Base-by-base conservation (phyloP, 164 flowering plant genomes). In the Annona squamosa region DNA sequence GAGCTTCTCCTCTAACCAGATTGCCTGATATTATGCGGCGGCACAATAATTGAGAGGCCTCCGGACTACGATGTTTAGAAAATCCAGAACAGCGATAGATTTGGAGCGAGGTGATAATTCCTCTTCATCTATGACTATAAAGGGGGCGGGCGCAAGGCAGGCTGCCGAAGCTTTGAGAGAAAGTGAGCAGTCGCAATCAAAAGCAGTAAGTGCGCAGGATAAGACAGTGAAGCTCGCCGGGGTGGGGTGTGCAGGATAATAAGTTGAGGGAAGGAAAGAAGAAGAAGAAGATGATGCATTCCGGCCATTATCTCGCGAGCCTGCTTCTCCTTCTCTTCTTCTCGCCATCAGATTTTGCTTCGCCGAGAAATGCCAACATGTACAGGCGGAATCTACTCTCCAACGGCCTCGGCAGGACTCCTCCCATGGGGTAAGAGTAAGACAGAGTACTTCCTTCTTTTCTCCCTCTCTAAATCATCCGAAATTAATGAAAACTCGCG, bases 361-460 rank as follows among this genome's bases (percentile, higher is more conserved):
- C 46, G 46, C 43, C 68, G 1, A 63, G 47, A 46, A 46, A 26
- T 1, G 65, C 57, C 17, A 65, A 13, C 26, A 65, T 48, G 16
- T 1, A 46, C 46, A 48, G 78, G 46, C 74, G 78, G 71, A 78
- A 69, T 63, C 74, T 82, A 52, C 65, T 80, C 19, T 70, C 77
- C 9, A 82, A 84, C 73, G 84, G 85, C 1, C 83, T 84, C 3
- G 84, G 81, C 16, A 69, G 16, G 1, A 80, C 84, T 6, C 87
- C 87, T 68, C 83, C 73, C 6, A 84, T 84, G 85, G 87, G 87
- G 87, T 82, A 79, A 46, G 46, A 65, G 41, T 68, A 46, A 41
- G 12, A 42, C 41, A 7, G 3, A 45, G 2, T 3, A n/a, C 65
- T 0, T 7, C 9, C 19, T 1, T 67, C 19, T 12, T 2, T 3